Conservation (phyloP, 2,329 filamentous ascomycete genomes). For the Neonectria hederae region DNA sequence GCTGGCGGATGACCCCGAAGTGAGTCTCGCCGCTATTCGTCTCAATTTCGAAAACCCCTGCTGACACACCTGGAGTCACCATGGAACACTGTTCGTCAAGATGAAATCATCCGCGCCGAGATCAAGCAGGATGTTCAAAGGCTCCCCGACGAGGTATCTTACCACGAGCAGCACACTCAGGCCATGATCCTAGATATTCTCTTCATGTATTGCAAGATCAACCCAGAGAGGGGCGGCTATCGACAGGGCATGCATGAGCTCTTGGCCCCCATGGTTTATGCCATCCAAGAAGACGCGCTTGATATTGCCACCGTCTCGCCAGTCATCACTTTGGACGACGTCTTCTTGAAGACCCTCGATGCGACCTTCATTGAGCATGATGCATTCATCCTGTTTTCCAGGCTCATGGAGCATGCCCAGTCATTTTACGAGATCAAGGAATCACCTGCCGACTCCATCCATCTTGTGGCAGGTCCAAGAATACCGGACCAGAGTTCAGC, state of each 20-base stretch:
- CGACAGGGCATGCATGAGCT: slow-evolving; percentile 99
- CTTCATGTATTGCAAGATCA: slow-evolving; percentile 94
- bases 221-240: slow-evolving; percentile 86
- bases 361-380: slow-evolving; percentile 85
- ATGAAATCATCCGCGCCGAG: slow-evolving; percentile 85
- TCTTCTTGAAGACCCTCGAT: slow-evolving; percentile 75
- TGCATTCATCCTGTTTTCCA: slow-evolving; percentile 84
- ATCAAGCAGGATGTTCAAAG: slow-evolving; percentile 95
- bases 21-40: slow-evolving; percentile 43
- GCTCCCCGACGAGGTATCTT: slow-evolving; percentile 91
- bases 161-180: slow-evolving; percentile 82
- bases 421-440: slow-evolving; percentile 79
- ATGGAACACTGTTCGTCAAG: slow-evolving; percentile 86
- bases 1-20: slow-evolving; percentile 78
- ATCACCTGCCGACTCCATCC: slow-evolving; percentile 12
- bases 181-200: slow-evolving; percentile 85
- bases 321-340: slow-evolving; percentile 54
- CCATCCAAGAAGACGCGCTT: slow-evolving; percentile 83
- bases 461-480: slow-evolving; percentile 29
- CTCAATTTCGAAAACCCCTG: neutral
- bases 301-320: slow-evolving; percentile 54
- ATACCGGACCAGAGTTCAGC: slow-evolving; percentile 53
- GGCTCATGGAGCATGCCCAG: slow-evolving; percentile 88
- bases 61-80: slow-evolving; percentile 71
- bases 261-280: slow-evolving; percentile 87